These are phyloP conservation scores for Ormosia semicastrata DNA, from an alignment of 306 rosid genomes.

Conservation along the genomic window DNA sequence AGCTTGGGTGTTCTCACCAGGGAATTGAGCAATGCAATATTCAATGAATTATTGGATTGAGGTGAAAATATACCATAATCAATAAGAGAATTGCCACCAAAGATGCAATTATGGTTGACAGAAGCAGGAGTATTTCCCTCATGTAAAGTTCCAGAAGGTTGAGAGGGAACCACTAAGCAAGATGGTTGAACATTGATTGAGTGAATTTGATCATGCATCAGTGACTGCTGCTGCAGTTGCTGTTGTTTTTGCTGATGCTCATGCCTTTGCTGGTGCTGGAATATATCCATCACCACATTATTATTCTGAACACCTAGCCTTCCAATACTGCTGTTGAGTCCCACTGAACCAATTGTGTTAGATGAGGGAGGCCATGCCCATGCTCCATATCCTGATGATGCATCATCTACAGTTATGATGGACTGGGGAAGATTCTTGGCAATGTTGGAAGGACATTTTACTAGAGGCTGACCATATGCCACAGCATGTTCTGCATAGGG, in stretches of 20 bases:
- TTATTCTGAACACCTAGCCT: slow-evolving; percentile 40
- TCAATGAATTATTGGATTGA: slow-evolving; percentile 42
- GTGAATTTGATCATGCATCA: slow-evolving; percentile 44
- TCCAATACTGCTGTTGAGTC: slow-evolving; percentile 35
- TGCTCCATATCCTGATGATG: slow-evolving; percentile 45
- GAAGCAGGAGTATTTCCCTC: slow-evolving; percentile 42
- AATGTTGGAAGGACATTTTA: slow-evolving; percentile 46
- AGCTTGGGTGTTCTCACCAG: slow-evolving; percentile 37
- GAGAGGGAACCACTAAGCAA: slow-evolving; percentile 57
- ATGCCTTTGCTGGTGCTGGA: slow-evolving; percentile 38
- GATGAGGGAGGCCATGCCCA: slow-evolving; percentile 37
- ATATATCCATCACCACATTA: slow-evolving; percentile 36
- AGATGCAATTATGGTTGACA: slow-evolving; percentile 45
- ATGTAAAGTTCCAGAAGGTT: slow-evolving; percentile 45
- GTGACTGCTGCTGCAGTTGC: slow-evolving; percentile 36
- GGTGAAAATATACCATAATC: slow-evolving; percentile 52
- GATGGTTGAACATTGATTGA: slow-evolving; percentile 61
- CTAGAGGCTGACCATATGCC: slow-evolving; percentile 47
- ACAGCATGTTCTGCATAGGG: slow-evolving; percentile 52
- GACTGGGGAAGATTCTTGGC: slow-evolving; percentile 44
- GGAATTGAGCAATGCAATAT: slow-evolving; percentile 36
- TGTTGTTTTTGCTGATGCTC: slow-evolving; percentile 25
- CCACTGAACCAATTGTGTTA: slow-evolving; percentile 36
- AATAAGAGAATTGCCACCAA: slow-evolving; percentile 37
- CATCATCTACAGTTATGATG: slow-evolving; percentile 42